phyloP scores from a whole-genome alignment of 2,329 filamentous ascomycete genomes.

The Cercospora sp. region DNA sequence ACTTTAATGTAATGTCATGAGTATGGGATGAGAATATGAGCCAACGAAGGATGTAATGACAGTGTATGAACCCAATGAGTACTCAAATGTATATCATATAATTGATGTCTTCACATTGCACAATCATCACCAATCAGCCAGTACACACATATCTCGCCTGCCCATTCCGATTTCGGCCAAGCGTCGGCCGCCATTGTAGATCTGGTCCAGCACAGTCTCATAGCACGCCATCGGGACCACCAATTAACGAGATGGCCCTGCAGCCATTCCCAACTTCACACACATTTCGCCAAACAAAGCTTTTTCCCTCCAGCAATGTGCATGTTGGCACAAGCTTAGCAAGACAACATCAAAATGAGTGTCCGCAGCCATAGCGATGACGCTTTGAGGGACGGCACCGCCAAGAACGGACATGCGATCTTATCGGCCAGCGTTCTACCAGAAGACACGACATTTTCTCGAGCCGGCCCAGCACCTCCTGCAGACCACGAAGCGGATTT shows the following conservation, averaged over 20 bases:
- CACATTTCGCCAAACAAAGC: neutral
- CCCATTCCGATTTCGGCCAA: conserved; percentile 10
- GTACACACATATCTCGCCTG: conserved; percentile 2
- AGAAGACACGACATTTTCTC: neutral
- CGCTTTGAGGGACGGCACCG: neutral
- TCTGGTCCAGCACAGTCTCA: neutral
- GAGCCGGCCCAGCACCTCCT: conserved; percentile 12
- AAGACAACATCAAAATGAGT: neutral
- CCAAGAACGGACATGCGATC: neutral
- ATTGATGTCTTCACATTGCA: neutral
- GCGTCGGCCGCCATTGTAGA: neutral
- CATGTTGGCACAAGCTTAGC: neutral
- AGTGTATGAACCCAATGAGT: neutral
- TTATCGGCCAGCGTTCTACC: neutral
- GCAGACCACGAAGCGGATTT: conserved; percentile 28
- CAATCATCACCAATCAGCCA: neutral
- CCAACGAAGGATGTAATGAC: neutral
- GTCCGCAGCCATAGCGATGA: neutral
- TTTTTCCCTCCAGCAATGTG: neutral
- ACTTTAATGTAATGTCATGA: neutral
- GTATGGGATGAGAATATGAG: neutral
- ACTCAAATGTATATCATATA: neutral
- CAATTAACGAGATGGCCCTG: conserved; percentile 1
- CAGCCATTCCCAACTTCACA: neutral
- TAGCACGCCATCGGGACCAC: conserved; percentile 13